Evolutionary conservation across 2,329 filamentous ascomycete species (phyloP).

Genomic region (Pseudovirgaria hyperparasitica): DNA sequence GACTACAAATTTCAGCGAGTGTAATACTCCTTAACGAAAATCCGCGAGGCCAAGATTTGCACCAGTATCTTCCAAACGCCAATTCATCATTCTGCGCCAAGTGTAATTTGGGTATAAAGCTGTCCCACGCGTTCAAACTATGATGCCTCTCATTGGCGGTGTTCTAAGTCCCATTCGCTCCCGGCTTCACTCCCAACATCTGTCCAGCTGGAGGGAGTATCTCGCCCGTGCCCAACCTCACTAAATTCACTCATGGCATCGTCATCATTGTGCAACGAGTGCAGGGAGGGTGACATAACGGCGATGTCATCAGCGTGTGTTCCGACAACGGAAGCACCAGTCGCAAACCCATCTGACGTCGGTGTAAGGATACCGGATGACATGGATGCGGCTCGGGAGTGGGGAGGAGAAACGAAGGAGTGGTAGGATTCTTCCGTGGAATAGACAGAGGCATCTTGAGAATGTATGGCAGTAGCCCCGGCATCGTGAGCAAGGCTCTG

Average conservation of each 20-base stretch:
- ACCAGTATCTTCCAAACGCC: no score
- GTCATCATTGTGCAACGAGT: conserved; percentile 18
- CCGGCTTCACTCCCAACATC: conserved; percentile 27
- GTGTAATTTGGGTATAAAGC: no score
- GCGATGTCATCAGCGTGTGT: conserved; percentile 21
- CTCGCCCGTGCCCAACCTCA: conserved; percentile 12
- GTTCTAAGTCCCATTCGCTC: no score
- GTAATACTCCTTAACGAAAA: no score
- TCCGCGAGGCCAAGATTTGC: no score
- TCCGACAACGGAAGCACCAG: conserved; percentile 11
- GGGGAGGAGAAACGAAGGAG: conserved; percentile 16
- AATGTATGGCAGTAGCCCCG: no score
- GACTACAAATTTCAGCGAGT: no score
- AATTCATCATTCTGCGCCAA: no score
- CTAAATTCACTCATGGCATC: conserved; percentile 21
- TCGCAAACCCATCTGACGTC: conserved; percentile 21
- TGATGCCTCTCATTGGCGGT: no score
- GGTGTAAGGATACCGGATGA: conserved; percentile 26
- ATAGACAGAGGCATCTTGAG: neutral
- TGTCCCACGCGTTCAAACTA: no score
- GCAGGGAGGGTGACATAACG: conserved; percentile 9
- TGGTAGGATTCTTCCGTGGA: conserved; percentile 18
- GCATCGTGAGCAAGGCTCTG: no score
- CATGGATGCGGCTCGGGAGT: conserved; percentile 6
- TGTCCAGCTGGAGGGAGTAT: conserved; percentile 25